Evolutionary conservation across 352 stramenopile species (phyloP).

Genomic region (Thalassiosira exigua): DNA sequence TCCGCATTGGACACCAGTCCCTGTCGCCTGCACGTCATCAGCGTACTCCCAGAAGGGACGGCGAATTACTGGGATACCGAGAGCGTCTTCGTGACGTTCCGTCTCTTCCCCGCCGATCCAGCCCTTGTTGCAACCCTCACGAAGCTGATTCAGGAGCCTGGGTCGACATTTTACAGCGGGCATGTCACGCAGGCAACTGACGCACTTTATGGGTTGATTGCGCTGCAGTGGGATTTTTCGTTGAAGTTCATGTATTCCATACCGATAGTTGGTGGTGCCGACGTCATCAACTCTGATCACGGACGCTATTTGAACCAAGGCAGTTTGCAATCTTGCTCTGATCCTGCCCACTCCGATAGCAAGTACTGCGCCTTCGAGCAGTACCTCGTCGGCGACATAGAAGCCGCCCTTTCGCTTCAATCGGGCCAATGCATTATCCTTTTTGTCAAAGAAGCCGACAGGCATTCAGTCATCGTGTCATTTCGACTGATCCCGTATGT

Average conservation of each 20-base stretch:
- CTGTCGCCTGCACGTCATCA: slow-evolving; percentile 58
- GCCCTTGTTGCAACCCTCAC: slow-evolving; percentile 62
- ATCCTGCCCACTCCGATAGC: slow-evolving; percentile 36
- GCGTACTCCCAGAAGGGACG: slow-evolving; percentile 39
- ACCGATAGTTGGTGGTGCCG: slow-evolving; percentile 50
- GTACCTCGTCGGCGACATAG: slow-evolving; percentile 79
- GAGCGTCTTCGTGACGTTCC: slow-evolving; percentile 82
- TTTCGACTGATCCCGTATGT: slow-evolving; percentile 75
- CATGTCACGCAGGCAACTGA: slow-evolving; percentile 75
- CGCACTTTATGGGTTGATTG: slow-evolving; percentile 72
- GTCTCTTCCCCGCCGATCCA: slow-evolving; percentile 64
- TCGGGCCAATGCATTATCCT: slow-evolving; percentile 71
- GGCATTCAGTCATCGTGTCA: slow-evolving; percentile 75
- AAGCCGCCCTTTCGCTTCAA: slow-evolving; percentile 65
- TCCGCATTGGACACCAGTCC: slow-evolving; percentile 66
- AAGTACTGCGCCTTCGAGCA: slow-evolving; percentile 81
- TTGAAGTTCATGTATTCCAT: slow-evolving; percentile 81
- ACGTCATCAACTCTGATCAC: slow-evolving; percentile 52
- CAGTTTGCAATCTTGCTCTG: slow-evolving; percentile 64
- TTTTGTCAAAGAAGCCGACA: slow-evolving; percentile 77
- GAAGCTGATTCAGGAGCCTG: slow-evolving; percentile 70
- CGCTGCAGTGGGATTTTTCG: slow-evolving; percentile 77
- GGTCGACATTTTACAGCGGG: slow-evolving; percentile 68
- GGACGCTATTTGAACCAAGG: slow-evolving; percentile 67
- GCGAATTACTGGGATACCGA: slow-evolving; percentile 57